Evolutionary conservation across 1,284 basidiomycete genomes (phyloP), one percentile per base, ranked within the genome.

Genomic region (Leucoagaricus sp.): DNA sequence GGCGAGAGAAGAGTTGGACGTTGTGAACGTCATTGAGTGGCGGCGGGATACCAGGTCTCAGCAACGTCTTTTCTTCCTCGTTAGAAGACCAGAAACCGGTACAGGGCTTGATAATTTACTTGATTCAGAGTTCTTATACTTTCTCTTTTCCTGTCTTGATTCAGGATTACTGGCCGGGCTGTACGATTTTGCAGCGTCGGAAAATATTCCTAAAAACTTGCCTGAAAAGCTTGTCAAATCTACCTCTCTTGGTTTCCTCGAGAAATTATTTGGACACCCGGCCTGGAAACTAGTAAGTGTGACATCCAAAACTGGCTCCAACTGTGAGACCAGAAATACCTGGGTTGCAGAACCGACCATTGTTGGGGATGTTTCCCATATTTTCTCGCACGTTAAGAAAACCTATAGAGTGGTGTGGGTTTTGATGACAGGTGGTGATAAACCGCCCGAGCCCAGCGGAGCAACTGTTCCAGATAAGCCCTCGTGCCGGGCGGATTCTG

Each of bases 341-440:
- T 71, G 66, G 28, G 77, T 88, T 34, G 67, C 72, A 36, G 72
- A 77, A 53, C 75, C 86, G 50, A 73, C 75, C 55, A 72, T 77
- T 15, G 81, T 75, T 19, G 86, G 87, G 15, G 84, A 88, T 57
- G 84, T 96, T 31, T 63, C 86, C 1, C 95, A 97, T 67, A 77
- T 94, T 52, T 98, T 97, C 73, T 93, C 90, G 2, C 95, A 98
- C 69, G 91, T 97, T 67, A 85, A 81, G 65, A 93, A 96, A 76
- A 94, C 90, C 8, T 97, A 96, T 73, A 85, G 91, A 63, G 81
- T 89, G 34, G 82, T 87, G 59, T 89, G 87, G 86, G 81, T 88
- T 40, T 59, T 87, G 26, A 63, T 91, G 41, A 76, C 81, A 62
- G 86, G 87, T 23, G 83, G 73, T 23, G 53, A 62, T 38, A 63